Conservation (phyloP, 2,329 filamentous ascomycete genomes). For the Xylariaceae sp. region DNA sequence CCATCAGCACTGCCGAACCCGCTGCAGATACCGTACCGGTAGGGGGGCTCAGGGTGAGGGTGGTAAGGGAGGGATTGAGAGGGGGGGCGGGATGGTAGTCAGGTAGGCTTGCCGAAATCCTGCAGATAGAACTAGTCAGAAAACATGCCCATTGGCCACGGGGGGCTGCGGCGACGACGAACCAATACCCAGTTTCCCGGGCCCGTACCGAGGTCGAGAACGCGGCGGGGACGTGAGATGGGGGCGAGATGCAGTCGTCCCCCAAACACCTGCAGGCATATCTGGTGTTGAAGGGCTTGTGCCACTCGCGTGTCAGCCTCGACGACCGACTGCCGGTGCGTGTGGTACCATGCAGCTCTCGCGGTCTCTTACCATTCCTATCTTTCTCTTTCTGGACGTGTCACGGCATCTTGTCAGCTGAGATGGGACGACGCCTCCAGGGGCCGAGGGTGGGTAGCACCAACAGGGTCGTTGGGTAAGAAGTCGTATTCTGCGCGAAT, state of each 20-base stretch:
- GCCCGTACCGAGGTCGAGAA: conserved; percentile 25
- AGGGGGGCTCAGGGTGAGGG: no score
- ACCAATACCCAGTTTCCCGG: conserved; percentile 23
- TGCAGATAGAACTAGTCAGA: no score
- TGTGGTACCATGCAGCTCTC: conserved; percentile 20
- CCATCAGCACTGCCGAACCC: no score
- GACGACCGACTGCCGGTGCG: neutral
- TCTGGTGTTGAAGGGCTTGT: conserved; percentile 21
- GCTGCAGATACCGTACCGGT: no score
- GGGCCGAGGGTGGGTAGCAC: conserved; percentile 2
- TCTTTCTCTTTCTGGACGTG: conserved; percentile 21
- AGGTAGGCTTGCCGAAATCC: no score
- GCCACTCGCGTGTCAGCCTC: neutral
- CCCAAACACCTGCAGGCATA: conserved; percentile 22
- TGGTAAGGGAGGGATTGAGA: no score
- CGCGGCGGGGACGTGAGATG: conserved; percentile 17
- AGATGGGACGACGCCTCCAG: neutral
- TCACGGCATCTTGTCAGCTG: conserved; percentile 1
- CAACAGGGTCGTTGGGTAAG: conserved; percentile 16
- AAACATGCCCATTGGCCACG: no score
- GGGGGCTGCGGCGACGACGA: no score
- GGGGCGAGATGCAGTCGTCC: conserved; percentile 24
- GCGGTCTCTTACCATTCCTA: conserved; percentile 18
- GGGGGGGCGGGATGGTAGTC: no score
- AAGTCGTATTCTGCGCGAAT: conserved; percentile 8